These are phyloP conservation scores for Gautieria morchelliformis DNA, from an alignment of 768 basidiomycete species.

Conservation along the genomic window DNA sequence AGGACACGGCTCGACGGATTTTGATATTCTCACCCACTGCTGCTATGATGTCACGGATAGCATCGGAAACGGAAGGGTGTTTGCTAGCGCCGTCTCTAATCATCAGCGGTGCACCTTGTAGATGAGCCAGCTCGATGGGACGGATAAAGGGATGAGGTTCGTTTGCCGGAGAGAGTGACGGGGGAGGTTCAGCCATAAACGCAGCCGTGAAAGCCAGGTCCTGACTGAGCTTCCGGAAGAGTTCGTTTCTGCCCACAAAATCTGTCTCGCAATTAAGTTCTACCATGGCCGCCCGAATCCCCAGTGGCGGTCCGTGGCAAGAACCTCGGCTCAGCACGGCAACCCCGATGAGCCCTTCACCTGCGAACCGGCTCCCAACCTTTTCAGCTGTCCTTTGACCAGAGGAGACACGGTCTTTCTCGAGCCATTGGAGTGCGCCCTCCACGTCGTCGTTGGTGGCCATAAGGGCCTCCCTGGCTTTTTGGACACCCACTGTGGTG, in stretches of 20 bases:
- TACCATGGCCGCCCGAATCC: constrained; percentile 71
- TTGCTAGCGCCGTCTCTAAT: constrained; percentile 25
- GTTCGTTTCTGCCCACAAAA: constrained; percentile 81
- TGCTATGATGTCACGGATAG: constrained; percentile 62
- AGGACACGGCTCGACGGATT: constrained; percentile 46
- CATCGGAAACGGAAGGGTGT: constrained; percentile 37
- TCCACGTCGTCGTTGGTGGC: constrained; percentile 66
- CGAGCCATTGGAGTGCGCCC: constrained; percentile 71
- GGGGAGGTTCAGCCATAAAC: constrained; percentile 45
- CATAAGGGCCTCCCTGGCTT: constrained; percentile 80
- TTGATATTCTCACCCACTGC: constrained; percentile 76
- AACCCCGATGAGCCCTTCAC: constrained; percentile 74
- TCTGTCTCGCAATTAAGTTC: constrained; percentile 97
- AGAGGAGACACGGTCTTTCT: constrained; percentile 58
- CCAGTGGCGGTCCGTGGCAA: constrained; percentile 24
- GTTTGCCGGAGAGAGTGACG: background rate
- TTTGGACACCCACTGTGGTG: constrained; percentile 72
- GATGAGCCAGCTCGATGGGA: constrained; percentile 7
- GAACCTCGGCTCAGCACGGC: constrained; percentile 60
- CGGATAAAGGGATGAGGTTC: background rate
- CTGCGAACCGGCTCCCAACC: constrained; percentile 61
- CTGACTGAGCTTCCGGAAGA: constrained; percentile 67
- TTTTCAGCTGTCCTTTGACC: constrained; percentile 80
- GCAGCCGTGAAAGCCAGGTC: constrained; percentile 82
- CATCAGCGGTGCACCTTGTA: constrained; percentile 62